Evolutionary conservation across 2,329 filamentous ascomycete species (phyloP).

Genomic region (Pezicula rhizophila): DNA sequence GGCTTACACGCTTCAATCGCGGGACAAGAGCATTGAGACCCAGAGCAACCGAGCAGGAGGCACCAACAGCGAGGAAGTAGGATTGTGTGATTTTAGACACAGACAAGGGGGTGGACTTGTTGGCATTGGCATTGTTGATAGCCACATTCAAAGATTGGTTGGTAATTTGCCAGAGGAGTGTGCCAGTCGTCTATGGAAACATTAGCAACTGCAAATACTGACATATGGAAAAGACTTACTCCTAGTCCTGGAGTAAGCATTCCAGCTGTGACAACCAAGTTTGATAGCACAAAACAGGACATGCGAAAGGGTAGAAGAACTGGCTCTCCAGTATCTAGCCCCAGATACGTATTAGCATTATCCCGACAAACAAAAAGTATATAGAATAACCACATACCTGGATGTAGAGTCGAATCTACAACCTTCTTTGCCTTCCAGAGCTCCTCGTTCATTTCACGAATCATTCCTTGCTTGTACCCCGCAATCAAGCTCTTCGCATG

Average conservation of each 20-base stretch:
- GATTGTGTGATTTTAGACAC: conserved; percentile 77
- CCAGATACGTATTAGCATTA: conserved; percentile 6
- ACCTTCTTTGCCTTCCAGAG: conserved; percentile 96
- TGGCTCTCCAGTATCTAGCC: conserved; percentile 78
- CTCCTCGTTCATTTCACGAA: conserved; percentile 77
- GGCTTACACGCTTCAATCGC: conserved; percentile 69
- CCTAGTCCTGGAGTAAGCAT: conserved; percentile 90
- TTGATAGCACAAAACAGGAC: conserved; percentile 91
- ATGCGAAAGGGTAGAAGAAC: conserved; percentile 95
- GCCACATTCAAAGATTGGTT: conserved; percentile 98
- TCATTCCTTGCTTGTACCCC: conserved; percentile 79
- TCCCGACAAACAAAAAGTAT: background rate
- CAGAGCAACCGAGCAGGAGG: conserved; percentile 88
- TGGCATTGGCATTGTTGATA: conserved; percentile 95
- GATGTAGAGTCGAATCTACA: conserved; percentile 92
- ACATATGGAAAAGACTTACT: conserved; percentile 36
- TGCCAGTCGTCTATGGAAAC: conserved; percentile 62
- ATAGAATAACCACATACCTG: conserved; percentile 50
- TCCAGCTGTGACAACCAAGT: conserved; percentile 88
- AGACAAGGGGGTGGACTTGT: conserved; percentile 89
- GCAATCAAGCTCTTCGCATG: conserved; percentile 76
- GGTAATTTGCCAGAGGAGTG: conserved; percentile 86
- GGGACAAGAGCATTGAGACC: conserved; percentile 88
- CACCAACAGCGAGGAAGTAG: conserved; percentile 85
- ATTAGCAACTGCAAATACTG: background rate